phyloP scores from a whole-genome alignment of 2,329 filamentous ascomycete species.

The Penicillium sp. region DNA sequence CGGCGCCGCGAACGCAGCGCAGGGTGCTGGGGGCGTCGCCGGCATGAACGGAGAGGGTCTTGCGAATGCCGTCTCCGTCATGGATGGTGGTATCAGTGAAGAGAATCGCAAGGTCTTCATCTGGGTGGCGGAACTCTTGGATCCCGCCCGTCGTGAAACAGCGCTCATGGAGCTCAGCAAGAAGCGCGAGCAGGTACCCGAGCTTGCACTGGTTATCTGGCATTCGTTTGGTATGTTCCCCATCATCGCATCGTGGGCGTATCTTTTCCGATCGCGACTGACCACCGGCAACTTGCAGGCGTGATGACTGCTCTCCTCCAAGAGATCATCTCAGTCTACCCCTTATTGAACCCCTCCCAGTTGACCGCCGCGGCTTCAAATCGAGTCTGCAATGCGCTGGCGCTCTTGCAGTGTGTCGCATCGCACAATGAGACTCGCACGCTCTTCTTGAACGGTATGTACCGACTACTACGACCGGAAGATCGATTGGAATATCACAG shows the following conservation, averaged over 20 bases:
- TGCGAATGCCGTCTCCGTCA: slow-evolving; percentile 35
- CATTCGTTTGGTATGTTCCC: slow-evolving; percentile 82
- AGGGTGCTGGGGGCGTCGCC: slow-evolving; percentile 40
- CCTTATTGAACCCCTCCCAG: slow-evolving; percentile 91
- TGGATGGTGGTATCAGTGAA: slow-evolving; percentile 72
- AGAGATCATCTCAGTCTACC: slow-evolving; percentile 98
- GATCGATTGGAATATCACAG: neutral
- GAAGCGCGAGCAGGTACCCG: slow-evolving; percentile 96
- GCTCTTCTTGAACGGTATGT: slow-evolving; percentile 83
- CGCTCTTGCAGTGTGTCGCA: slow-evolving; percentile 92
- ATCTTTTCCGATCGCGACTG: slow-evolving; percentile 16
- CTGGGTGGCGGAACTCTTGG: slow-evolving; percentile 88
- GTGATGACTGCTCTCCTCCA: slow-evolving; percentile 98
- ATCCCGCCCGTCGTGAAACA: slow-evolving; percentile 80
- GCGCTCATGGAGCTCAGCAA: slow-evolving; percentile 95
- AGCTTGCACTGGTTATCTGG: slow-evolving; percentile 94
- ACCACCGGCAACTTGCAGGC: slow-evolving; percentile 53
- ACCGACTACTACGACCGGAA: neutral
- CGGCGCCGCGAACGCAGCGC: slow-evolving; percentile 38
- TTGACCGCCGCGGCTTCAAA: slow-evolving; percentile 97
- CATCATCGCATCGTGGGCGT: slow-evolving; percentile 12
- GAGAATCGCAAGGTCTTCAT: slow-evolving; percentile 90
- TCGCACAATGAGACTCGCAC: slow-evolving; percentile 95
- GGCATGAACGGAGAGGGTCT: slow-evolving; percentile 48
- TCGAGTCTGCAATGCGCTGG: slow-evolving; percentile 93